Evolutionary conservation across 2,329 filamentous ascomycete species (phyloP), one percentile per base, ranked within the genome.

Genomic region (Fusarium newnesense): DNA sequence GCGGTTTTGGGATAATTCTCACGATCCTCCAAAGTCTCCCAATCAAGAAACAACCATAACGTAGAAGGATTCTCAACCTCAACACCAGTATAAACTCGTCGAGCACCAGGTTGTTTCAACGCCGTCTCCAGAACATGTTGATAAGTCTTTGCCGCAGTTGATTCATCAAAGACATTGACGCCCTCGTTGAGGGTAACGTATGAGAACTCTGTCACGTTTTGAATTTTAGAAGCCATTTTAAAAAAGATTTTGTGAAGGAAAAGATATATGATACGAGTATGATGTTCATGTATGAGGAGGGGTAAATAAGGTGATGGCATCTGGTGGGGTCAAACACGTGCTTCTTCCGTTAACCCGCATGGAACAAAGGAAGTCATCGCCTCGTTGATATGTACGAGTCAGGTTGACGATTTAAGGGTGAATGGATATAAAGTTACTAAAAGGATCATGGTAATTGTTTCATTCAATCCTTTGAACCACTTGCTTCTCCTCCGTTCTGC

Each of bases 11-110:
- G 61, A 12, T 77, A 78, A 2, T 69, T 66, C 6, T 57, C 5
- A 37, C 77, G 77, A 28, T 76, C 61, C 0, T 77, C 68, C 1
- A 74, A 12, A 4, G 39, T 70, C 24, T 80, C 73, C 78, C 76
- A 77, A 21, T 79, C 78, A 8, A 79, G 34, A 19, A 79, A 78
- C 4, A 76, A 11, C 78, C 78, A 78, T 2, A 76, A 7, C 3
- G 64, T 76, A 0, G 65, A 65, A 18, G 78, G 75, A 26, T 77
- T 70, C 62, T 80, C 77, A 56, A 78, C 50, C 26, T 77, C 67
- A 21, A 70, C 37, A 36, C 76, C 76, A 4, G 74, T 76, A 12
- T 78, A 78, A 13, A 73, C 69, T 3, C 71, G 65, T 4, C 62
- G 61, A 6, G 76, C 77, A 7, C 77, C 77, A 6, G 75, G 74